Conservation (phyloP, 306 rosid species). For the Vicia faba region DNA sequence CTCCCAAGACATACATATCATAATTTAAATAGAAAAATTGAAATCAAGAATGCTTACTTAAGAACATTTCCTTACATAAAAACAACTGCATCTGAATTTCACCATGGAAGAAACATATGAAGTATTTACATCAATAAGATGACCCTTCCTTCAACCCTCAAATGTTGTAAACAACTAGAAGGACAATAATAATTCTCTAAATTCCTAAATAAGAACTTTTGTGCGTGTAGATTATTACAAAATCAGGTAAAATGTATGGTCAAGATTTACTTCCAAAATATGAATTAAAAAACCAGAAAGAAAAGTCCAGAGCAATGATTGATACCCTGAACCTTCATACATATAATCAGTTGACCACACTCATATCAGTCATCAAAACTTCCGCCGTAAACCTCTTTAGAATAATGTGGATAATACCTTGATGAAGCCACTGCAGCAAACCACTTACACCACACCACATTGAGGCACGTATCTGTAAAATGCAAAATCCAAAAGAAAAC, state of each 20-base stretch:
- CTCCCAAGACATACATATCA: slow-evolving; percentile 7
- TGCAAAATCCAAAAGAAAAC: slow-evolving; percentile 38
- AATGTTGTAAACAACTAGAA: slow-evolving; percentile 26
- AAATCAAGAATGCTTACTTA: slow-evolving; percentile 27
- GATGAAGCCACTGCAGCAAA: slow-evolving; percentile 38
- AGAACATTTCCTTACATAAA: slow-evolving; percentile 19
- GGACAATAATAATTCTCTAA: slow-evolving; percentile 23
- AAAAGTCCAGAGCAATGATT: slow-evolving; percentile 17
- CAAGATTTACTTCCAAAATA: slow-evolving; percentile 16
- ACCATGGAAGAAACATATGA: slow-evolving; percentile 26
- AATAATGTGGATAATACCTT: slow-evolving; percentile 25
- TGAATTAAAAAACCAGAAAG: not conserved
- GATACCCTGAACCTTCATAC: slow-evolving; percentile 31
- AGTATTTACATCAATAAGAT: slow-evolving; percentile 24
- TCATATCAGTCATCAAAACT: slow-evolving; percentile 1
- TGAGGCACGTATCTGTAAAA: slow-evolving; percentile 42
- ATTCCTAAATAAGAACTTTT: slow-evolving; percentile 26
- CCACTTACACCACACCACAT: slow-evolving; percentile 34
- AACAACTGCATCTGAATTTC: slow-evolving; percentile 21
- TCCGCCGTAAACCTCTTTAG: slow-evolving; percentile 6
- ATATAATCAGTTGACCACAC: slow-evolving; percentile 13
- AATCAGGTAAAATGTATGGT: slow-evolving; percentile 22
- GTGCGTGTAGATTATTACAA: slow-evolving; percentile 31
- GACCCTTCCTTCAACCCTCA: slow-evolving; percentile 29
- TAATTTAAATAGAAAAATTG: slow-evolving; percentile 22